A percentile compares a stretch with the other conserved stretches of the same genome.
These are phyloP conservation scores for Suillus brevipes DNA, from an alignment of 768 basidiomycete species.

Conservation along the genomic window DNA sequence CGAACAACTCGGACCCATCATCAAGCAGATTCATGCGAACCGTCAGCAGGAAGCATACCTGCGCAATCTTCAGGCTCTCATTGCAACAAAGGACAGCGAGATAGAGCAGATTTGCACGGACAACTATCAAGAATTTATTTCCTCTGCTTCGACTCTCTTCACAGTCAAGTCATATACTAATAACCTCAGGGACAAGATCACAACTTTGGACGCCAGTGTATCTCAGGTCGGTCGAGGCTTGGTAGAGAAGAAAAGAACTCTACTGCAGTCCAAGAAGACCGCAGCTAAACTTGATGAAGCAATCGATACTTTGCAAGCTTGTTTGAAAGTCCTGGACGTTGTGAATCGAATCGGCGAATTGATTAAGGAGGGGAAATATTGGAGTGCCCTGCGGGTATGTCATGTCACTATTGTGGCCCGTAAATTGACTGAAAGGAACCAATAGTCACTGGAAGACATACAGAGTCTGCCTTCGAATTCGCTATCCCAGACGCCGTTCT, in stretches of 20 bases:
- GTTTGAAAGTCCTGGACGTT: slow-evolving; percentile 88
- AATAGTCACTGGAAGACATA: slow-evolving; percentile 92
- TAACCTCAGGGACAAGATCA: slow-evolving; percentile 88
- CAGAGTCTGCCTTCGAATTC: slow-evolving; percentile 87
- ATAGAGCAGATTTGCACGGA: slow-evolving; percentile 95
- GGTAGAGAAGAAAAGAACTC: slow-evolving; percentile 89
- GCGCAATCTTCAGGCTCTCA: slow-evolving; percentile 79
- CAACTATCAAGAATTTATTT: slow-evolving; percentile 98
- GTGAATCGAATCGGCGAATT: slow-evolving; percentile 91
- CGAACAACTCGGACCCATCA: slow-evolving; percentile 92
- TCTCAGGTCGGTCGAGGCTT: slow-evolving; percentile 84
- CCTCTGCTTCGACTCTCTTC: slow-evolving; percentile 94
- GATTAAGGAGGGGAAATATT: slow-evolving; percentile 92
- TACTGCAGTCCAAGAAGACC: slow-evolving; percentile 90
- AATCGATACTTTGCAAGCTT: slow-evolving; percentile 93
- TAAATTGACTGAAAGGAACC: slow-evolving; percentile 63
- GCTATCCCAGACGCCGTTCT: slow-evolving; percentile 90
- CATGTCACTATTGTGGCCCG: slow-evolving; percentile 87
- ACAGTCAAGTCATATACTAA: slow-evolving; percentile 96
- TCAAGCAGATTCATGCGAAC: slow-evolving; percentile 89
- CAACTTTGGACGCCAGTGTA: slow-evolving; percentile 84
- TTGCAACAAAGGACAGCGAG: slow-evolving; percentile 92
- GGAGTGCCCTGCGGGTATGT: slow-evolving; percentile 93
- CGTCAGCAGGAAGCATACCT: slow-evolving; percentile 89
- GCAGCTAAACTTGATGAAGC: slow-evolving; percentile 95